phyloP scores from a whole-genome alignment of 2,329 filamentous ascomycete genomes.

The Microdochium trichocladiopsis region DNA sequence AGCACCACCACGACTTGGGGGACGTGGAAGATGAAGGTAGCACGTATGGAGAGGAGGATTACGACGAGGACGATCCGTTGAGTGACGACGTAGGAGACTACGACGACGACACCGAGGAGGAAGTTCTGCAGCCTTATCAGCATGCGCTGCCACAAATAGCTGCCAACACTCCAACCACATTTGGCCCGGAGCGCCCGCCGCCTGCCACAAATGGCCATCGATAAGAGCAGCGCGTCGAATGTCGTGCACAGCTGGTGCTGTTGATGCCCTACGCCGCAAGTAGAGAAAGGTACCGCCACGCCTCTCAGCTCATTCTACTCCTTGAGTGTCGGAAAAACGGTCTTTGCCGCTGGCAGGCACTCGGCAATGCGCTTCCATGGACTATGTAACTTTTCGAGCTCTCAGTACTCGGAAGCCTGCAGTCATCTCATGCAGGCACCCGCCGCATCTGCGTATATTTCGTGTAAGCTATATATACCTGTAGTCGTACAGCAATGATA shows the following conservation, averaged over 20 bases:
- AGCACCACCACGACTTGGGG: slow-evolving; percentile 59
- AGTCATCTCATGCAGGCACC: too few relatives aligned
- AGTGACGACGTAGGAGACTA: slow-evolving; percentile 27
- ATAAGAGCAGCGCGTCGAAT: slow-evolving; percentile 1
- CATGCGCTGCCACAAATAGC: slow-evolving; percentile 6
- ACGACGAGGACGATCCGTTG: slow-evolving; percentile 41
- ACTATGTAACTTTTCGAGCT: not conserved
- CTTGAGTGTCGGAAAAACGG: too few relatives aligned
- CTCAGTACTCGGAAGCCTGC: slow-evolving; percentile 8
- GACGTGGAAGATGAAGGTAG: slow-evolving; percentile 57
- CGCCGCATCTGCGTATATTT: too few relatives aligned
- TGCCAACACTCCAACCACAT: slow-evolving; percentile 3
- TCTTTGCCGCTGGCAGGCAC: too few relatives aligned
- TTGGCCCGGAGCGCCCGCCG: slow-evolving; percentile 18
- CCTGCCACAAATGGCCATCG: slow-evolving; percentile 9
- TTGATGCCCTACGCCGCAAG: too few relatives aligned
- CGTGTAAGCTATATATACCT: too few relatives aligned
- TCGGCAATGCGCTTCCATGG: too few relatives aligned
- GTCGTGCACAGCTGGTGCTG: too few relatives aligned
- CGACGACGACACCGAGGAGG: slow-evolving; percentile 46
- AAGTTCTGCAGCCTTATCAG: slow-evolving; percentile 22
- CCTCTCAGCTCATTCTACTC: too few relatives aligned
- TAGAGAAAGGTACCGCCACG: too few relatives aligned
- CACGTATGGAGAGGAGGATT: slow-evolving; percentile 58
- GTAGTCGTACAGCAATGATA: too few relatives aligned